Evolutionary conservation across 2,329 filamentous ascomycete genomes (phyloP).

Genomic region (Neodidymelliopsis sp.): DNA sequence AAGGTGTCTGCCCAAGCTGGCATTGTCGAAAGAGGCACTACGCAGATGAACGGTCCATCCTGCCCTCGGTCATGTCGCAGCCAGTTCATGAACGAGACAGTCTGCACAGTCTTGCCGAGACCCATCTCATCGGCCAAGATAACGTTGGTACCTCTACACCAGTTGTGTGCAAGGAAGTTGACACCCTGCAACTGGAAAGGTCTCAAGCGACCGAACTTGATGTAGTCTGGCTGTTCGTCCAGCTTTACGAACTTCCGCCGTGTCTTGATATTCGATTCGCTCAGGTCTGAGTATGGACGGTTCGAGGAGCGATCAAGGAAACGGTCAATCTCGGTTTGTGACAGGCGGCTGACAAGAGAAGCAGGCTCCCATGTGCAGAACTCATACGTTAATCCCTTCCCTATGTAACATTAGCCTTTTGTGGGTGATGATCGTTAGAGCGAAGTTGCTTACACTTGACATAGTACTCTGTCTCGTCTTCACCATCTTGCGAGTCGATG

Average conservation of each 20-base stretch:
- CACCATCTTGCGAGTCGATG: slow-evolving; percentile 81
- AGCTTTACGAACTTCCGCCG: slow-evolving; percentile 64
- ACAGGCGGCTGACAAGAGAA: slow-evolving; percentile 75
- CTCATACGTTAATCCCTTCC: slow-evolving; percentile 91
- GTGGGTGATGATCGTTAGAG: slow-evolving; percentile 12
- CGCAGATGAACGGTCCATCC: slow-evolving; percentile 93
- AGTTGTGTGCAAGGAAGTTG: slow-evolving; percentile 96
- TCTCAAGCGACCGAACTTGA: slow-evolving; percentile 83
- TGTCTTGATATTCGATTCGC: slow-evolving; percentile 77
- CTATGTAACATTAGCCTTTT: slow-evolving; percentile 41
- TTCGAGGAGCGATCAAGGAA: slow-evolving; percentile 85
- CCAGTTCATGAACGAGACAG: slow-evolving; percentile 97
- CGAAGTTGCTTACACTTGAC: slow-evolving; percentile 76
- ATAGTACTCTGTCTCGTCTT: slow-evolving; percentile 84
- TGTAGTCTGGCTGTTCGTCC: slow-evolving; percentile 83
- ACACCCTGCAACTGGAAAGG: slow-evolving; percentile 93
- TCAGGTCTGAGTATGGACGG: slow-evolving; percentile 79
- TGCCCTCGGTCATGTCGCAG: slow-evolving; percentile 87
- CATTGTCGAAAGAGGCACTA: slow-evolving; percentile 97
- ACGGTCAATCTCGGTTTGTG: slow-evolving; percentile 89
- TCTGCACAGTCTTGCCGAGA: slow-evolving; percentile 96
- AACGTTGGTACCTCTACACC: slow-evolving; percentile 92
- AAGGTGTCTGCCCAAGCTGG: slow-evolving; percentile 99
- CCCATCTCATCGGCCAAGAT: slow-evolving; percentile 99
- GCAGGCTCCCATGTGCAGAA: slow-evolving; percentile 92